A percentile compares a stretch with the other conserved stretches of the same genome.
Conservation (phyloP, 2,329 filamentous ascomycete genomes). For the Penicillium frequentans region DNA sequence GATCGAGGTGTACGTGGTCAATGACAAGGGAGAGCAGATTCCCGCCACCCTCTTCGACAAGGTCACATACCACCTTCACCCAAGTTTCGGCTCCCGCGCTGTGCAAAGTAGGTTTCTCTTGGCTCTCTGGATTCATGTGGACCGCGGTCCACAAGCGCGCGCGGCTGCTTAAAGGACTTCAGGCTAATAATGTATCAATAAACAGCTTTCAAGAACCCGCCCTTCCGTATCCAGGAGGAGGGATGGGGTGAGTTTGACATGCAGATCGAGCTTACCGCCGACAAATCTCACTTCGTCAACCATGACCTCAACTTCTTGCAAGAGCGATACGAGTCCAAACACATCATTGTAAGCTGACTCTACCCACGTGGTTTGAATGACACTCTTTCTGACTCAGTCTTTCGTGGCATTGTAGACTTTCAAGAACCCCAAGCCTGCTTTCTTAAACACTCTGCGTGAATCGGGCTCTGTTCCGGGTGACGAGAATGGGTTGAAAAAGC, state of each 20-base stretch:
- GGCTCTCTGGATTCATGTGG: neutral
- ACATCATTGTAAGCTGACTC: constrained; percentile 61
- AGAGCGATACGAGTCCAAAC: constrained; percentile 77
- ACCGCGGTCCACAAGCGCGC: neutral
- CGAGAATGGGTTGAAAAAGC: constrained; percentile 64
- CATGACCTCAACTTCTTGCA: constrained; percentile 93
- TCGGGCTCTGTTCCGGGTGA: constrained; percentile 82
- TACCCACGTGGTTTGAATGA: neutral
- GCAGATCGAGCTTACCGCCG: constrained; percentile 76
- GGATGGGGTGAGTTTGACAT: constrained; percentile 99
- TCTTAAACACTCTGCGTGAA: constrained; percentile 76
- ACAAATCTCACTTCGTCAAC: constrained; percentile 79
- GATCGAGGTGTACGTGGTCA: constrained; percentile 79
- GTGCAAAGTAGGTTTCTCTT: constrained; percentile 68
- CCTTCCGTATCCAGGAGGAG: constrained; percentile 88
- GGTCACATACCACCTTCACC: constrained; percentile 89
- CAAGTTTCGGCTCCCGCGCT: constrained; percentile 80
- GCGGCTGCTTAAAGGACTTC: neutral
- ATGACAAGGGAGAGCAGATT: constrained; percentile 81
- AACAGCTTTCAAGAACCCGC: constrained; percentile 75
- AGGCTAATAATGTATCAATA: constrained; percentile 6
- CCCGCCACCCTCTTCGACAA: constrained; percentile 86
- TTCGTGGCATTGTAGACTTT: constrained; percentile 58
- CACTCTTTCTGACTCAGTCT: neutral
- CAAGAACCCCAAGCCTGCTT: constrained; percentile 87